A percentile compares a stretch with the other conserved stretches of the same genome.
Evolutionary conservation across 192 early-diverging fungal genomes (phyloP).

Genomic region (Coemansia sp.): DNA sequence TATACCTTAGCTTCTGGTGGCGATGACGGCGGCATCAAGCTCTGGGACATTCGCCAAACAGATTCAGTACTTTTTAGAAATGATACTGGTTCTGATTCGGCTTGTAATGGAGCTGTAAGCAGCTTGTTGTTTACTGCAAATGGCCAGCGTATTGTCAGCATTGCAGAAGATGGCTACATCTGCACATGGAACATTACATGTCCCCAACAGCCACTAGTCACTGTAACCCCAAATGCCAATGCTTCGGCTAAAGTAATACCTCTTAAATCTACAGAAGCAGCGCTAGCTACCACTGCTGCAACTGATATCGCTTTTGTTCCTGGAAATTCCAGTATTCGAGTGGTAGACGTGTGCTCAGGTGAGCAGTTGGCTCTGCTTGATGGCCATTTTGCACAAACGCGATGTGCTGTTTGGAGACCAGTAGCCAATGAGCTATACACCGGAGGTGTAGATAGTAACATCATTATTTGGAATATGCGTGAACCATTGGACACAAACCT

Average conservation of each 20-base stretch:
- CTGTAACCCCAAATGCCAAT: too few species aligned
- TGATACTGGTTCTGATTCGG: conserved; percentile 22
- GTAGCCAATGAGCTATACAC: conserved; percentile 62
- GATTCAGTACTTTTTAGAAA: conserved; percentile 59
- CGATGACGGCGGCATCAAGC: conserved; percentile 63
- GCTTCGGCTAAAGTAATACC: background rate
- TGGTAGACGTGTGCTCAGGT: conserved; percentile 63
- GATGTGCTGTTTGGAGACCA: conserved; percentile 59
- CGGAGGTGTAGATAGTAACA: conserved; percentile 57
- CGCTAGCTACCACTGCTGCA: conserved; percentile 33
- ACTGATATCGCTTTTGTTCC: conserved; percentile 59
- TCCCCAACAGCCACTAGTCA: background rate
- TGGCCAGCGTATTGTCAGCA: conserved; percentile 59
- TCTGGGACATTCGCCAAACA: conserved; percentile 88
- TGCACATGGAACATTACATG: conserved; percentile 56
- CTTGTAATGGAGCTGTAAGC: conserved; percentile 61
- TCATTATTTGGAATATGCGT: conserved; percentile 57
- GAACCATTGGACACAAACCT: conserved; percentile 31
- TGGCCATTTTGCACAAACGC: conserved; percentile 62
- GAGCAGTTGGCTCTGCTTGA: conserved; percentile 54
- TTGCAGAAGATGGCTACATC: conserved; percentile 60
- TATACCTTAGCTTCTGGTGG: conserved; percentile 73
- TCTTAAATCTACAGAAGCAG: conserved; percentile 19
- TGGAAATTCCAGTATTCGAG: conserved; percentile 43
- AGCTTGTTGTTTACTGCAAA: conserved; percentile 66